phyloP scores from a whole-genome alignment of 495 filamentous ascomycete genomes.

The Neurospora sp. region DNA sequence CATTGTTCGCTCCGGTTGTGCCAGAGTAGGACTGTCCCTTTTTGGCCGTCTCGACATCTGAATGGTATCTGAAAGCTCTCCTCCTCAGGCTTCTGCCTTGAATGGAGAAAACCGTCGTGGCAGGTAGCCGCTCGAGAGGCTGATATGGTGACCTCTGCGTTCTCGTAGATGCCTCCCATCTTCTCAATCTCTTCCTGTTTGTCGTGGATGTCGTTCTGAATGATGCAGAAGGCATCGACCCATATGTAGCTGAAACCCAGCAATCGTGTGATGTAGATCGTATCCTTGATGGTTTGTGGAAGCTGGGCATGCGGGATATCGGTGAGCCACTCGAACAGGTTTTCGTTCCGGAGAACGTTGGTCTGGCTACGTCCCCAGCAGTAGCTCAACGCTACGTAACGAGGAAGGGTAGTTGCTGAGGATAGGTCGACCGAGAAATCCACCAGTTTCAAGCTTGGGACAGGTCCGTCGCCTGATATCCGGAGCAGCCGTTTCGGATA shows the following conservation, averaged over 20 bases:
- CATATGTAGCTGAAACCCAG: neutral
- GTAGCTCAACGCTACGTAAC: neutral
- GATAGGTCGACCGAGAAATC: neutral
- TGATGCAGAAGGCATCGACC: slow-evolving; percentile 2
- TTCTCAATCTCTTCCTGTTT: neutral
- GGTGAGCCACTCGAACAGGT: neutral
- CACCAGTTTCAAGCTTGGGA: neutral
- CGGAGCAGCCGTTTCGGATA: neutral
- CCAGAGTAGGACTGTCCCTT: neutral
- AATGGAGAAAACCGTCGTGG: neutral
- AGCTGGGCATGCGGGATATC: neutral
- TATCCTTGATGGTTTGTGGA: neutral
- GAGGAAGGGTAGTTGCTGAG: neutral
- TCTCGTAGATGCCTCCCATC: slow-evolving; percentile 1
- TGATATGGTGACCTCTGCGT: neutral
- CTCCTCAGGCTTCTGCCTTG: neutral
- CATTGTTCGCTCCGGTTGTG: neutral
- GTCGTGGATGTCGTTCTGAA: neutral
- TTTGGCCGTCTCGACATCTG: neutral
- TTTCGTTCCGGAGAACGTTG: neutral
- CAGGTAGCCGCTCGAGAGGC: neutral
- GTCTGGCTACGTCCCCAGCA: neutral
- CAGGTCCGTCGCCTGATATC: neutral
- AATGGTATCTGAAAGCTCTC: neutral
- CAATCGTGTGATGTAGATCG: neutral